Evolutionary conservation across 495 filamentous ascomycete species (phyloP), one percentile per base, ranked within the genome.

Genomic region (Glonium stellatum): DNA sequence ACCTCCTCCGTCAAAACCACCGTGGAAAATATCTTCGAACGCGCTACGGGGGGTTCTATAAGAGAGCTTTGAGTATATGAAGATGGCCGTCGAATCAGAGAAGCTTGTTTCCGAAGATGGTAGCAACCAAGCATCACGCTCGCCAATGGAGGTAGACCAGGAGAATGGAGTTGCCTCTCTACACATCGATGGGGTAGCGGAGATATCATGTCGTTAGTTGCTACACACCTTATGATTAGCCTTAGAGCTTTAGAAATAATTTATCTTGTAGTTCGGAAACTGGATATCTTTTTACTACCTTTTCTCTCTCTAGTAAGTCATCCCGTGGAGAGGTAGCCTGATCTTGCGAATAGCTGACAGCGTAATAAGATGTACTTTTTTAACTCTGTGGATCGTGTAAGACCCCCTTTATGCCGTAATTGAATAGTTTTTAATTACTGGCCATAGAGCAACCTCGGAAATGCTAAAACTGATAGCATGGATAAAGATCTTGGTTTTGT

Each of bases 361-460:
- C 18, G 44, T 15, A 9, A 31, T 48, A n/a, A 48, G 19, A 65
- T 76, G 41, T 76, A 76, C 59, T 68, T 76, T 34, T 75, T 73
- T 65, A 76, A 75, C 52, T 67, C 66, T 9, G 63, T 75, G 47
- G 65, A 70, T 31, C 59, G 77, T 60, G 27, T 31, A 31, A 31
- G 27, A 31, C 27, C 27, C 6, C 2, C 27, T 31, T 6, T 31
- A 31, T 31, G 6, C 27, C 6, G 27, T 31, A 6, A 31, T 6
- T 31, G 6, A 31, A 31, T 6, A 31, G 27, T 31, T 31, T 6
- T 6, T 31, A 31, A 31, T 31, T 31, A 6, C 27, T 31, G 27
- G 27, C 27, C 6, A 6, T 6, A 31, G 27, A 76, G 78, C 34
- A 81, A 82, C 57, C 60, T 81, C 35, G 73, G 73, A 31, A 77